Evolutionary conservation across 1,284 basidiomycete genomes (phyloP).

Genomic region (Marasmius oreades): DNA sequence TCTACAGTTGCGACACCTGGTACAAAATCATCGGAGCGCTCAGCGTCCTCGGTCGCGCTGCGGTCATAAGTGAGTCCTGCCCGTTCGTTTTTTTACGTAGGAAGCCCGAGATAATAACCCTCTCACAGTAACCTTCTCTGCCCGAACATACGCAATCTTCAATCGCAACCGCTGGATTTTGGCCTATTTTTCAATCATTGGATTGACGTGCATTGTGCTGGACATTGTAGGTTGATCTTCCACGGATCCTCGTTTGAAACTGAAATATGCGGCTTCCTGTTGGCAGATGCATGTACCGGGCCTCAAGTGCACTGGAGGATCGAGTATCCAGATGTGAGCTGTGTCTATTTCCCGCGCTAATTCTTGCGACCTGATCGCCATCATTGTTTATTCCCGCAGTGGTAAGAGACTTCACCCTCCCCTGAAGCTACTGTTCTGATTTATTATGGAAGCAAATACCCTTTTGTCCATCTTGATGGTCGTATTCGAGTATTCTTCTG

Average conservation of each 20-base stretch:
- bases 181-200: conserved; percentile 8
- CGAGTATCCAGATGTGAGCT: conserved; percentile 1
- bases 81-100: neutral
- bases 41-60: conserved; percentile 29
- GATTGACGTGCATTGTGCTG: conserved; percentile 11
- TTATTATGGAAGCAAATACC: neutral
- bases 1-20: conserved; percentile 27
- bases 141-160: conserved; percentile 14
- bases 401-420: neutral
- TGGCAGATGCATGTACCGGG: conserved; percentile 3
- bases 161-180: conserved; percentile 9
- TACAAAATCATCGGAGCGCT: conserved; percentile 28
- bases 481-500: conserved; percentile 13
- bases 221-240: conserved; percentile 11
- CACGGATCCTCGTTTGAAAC: neutral
- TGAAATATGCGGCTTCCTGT: neutral
- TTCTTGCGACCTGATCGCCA: neutral
- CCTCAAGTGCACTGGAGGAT: neutral
- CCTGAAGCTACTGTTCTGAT: neutral
- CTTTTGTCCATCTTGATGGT: conserved; percentile 14
- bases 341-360: neutral
- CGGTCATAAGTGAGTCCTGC: conserved; percentile 26
- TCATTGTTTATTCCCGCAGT: neutral
- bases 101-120: too few species aligned
- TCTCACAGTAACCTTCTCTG: conserved; percentile 5